These are phyloP conservation scores for Mortierella alpina DNA, from an alignment of 192 early-diverging fungal species.

Conservation along the genomic window DNA sequence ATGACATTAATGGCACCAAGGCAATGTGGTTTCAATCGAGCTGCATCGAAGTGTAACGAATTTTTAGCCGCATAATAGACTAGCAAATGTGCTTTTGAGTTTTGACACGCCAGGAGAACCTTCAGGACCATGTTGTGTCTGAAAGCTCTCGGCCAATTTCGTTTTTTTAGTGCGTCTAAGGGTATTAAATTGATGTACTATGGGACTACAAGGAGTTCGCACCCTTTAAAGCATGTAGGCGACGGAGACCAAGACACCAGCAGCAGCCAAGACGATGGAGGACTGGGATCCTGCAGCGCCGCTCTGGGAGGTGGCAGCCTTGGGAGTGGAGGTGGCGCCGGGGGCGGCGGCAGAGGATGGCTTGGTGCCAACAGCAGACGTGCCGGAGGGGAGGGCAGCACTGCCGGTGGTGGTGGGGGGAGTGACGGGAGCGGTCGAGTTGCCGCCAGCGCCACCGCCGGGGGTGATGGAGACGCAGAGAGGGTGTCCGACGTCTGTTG, in stretches of 20 bases:
- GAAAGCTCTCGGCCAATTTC: no score
- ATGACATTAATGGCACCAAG: no score
- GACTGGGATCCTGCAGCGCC: slow-evolving; percentile 5
- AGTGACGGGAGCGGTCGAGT: neutral
- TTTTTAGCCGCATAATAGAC: no score
- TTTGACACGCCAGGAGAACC: no score
- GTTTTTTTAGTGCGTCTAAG: neutral
- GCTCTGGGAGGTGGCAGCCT: neutral
- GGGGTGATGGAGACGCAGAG: slow-evolving; percentile 23
- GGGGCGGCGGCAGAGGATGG: neutral
- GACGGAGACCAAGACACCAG: slow-evolving; percentile 13
- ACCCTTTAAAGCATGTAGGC: slow-evolving; percentile 19
- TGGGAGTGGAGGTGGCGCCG: neutral
- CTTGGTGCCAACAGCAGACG: neutral
- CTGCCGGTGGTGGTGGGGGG: neutral
- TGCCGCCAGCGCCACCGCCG: slow-evolving; percentile 6
- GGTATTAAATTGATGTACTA: neutral
- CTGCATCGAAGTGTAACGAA: no score
- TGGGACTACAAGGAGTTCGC: neutral
- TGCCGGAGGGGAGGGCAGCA: neutral
- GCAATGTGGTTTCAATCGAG: no score
- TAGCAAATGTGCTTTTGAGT: no score
- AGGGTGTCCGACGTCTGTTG: slow-evolving; percentile 20
- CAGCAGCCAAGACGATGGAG: slow-evolving; percentile 13
- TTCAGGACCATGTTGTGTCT: no score